Evolutionary conservation across 2,329 filamentous ascomycete species (phyloP).

Genomic region (Diaporthe caulivora): DNA sequence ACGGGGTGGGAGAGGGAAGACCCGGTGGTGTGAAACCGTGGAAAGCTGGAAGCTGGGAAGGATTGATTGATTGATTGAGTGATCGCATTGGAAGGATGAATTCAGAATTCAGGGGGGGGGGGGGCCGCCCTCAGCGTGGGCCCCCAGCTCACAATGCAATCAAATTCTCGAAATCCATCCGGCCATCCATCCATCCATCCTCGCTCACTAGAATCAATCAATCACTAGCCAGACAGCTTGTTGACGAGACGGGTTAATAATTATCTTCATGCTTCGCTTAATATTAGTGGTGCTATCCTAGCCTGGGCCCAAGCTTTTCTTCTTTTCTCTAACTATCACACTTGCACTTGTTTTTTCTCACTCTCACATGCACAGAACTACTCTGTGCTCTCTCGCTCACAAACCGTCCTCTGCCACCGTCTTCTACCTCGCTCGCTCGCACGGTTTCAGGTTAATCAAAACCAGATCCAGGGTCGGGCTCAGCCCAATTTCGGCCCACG

Average conservation of each 20-base stretch:
- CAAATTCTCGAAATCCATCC: slow-evolving; percentile 21
- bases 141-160: slow-evolving; percentile 19
- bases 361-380: neutral
- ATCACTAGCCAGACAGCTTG: neutral
- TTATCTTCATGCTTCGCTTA: neutral
- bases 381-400: neutral
- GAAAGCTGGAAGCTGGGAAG: no score
- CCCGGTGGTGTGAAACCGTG: neutral
- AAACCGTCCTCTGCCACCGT: neutral
- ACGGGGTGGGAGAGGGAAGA: neutral
- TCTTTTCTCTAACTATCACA: neutral
- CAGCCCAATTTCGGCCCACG: slow-evolving; percentile 29
- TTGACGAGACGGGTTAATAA: neutral
- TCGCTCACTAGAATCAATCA: no score
- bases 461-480: slow-evolving; percentile 28
- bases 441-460: slow-evolving; percentile 36
- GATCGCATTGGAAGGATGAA: neutral
- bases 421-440: neutral
- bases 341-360: neutral
- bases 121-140: neutral
- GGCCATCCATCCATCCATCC: neutral
- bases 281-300: neutral
- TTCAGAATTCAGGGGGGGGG: slow-evolving; percentile 7
- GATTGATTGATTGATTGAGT: neutral
- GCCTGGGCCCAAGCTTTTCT: slow-evolving; percentile 1